Base-by-base conservation (phyloP, 148 eudicot genomes). In the Nyssa sinensis region DNA sequence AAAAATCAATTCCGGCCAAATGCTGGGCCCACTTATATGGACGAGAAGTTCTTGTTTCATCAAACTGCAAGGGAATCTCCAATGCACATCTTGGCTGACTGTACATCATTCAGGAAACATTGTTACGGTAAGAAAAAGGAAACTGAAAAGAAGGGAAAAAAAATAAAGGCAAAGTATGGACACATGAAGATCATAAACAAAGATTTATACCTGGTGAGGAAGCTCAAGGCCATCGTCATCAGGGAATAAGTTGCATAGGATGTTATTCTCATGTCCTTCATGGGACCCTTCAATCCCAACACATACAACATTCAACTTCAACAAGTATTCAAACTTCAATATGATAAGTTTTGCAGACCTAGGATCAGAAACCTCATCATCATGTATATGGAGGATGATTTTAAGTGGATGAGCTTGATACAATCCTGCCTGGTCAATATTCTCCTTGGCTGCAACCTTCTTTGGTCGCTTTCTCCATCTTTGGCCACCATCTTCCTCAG, bases 21-120 rank as follows among this genome's bases (percentile, higher is more conserved):
- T 94, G 97, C 74, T 94, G 98, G 64, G 84, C 97, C 98, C 98
- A 94, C 77, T 88, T 92, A 81, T 92, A 94, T 63, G 98, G 98
- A 31, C 96, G 93, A 75, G 87, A 81, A 37, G 78, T 74, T 78
- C 82, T 81, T 74, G 39, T 84, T 81, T 87, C 91, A 81, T 94
- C 96, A 78, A 88, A 92, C n/a, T 55, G 70, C 80, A 63, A 80
- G 76, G 70, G 77, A 80, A 83, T 89, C 81, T 62, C 91, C 97
- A 73, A 83, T 51, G 68, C 70, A 37, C 27, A 94, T 91, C 84
- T 94, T 94, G n/a, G 97, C 93, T 64, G 91, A 82, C 98, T 94
- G 92, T 86, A 85, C 29, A 29, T 75, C 35, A 59, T 39, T 62
- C 57, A 77, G 29, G 58, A 74, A 66, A 69, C n/a, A 61, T 70